Conservation (phyloP, 208 protist genomes). For the Leishmania tarentolae region DNA sequence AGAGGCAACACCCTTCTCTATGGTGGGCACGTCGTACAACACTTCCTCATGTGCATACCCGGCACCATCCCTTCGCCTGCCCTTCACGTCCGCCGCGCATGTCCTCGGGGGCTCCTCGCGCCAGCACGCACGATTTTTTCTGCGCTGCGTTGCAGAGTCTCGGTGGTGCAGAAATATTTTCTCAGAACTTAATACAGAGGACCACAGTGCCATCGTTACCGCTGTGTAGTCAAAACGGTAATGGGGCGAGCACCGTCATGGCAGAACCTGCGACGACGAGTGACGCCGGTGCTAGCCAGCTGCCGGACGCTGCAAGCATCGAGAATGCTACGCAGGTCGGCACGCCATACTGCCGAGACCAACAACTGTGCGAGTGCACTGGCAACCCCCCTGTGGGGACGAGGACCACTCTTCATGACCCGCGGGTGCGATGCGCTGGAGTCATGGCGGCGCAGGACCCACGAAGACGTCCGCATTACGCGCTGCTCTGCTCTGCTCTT, state of each 20-base stretch:
- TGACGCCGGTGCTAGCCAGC: not conserved
- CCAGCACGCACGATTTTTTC: constrained; percentile 20
- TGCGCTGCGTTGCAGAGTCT: constrained; percentile 14
- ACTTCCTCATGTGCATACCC: not conserved
- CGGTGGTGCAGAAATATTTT: not conserved
- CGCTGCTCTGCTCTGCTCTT: not conserved
- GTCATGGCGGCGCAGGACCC: not conserved
- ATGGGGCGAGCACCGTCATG: no score
- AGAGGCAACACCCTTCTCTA: not conserved
- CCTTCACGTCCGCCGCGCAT: not conserved
- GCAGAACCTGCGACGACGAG: not conserved
- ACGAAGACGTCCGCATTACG: not conserved
- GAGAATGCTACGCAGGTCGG: not conserved
- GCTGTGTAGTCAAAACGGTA: not conserved
- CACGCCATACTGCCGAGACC: not conserved
- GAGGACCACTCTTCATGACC: not conserved
- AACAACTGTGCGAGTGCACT: not conserved
- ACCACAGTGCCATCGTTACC: not conserved
- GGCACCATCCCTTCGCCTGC: not conserved
- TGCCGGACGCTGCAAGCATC: no score
- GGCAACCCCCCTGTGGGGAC: not conserved
- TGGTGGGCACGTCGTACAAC: not conserved
- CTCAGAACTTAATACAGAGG: not conserved
- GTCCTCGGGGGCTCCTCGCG: not conserved
- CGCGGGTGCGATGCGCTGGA: not conserved